phyloP scores from a whole-genome alignment of 306 rosid species.

The Rosa persica region DNA sequence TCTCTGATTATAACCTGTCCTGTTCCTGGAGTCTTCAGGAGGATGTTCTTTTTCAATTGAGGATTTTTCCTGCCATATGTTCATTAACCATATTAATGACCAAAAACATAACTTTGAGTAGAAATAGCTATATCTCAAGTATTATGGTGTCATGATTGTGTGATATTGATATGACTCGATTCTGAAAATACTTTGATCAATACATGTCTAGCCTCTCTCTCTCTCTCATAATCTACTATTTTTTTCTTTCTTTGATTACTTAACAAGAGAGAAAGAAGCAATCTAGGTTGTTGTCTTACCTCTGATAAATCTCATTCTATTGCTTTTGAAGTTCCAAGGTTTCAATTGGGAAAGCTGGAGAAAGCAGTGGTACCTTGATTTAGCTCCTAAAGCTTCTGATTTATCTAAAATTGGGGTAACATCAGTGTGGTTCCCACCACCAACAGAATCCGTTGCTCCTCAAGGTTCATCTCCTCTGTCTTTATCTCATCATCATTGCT shows the following conservation, averaged over 20 bases:
- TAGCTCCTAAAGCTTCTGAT: slow-evolving; percentile 63
- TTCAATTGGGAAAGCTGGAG: slow-evolving; percentile 93
- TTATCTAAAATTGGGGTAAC: slow-evolving; percentile 70
- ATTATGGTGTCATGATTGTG: not conserved
- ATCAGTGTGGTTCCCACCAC: slow-evolving; percentile 78
- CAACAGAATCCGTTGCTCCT: slow-evolving; percentile 71
- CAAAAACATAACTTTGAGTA: not conserved
- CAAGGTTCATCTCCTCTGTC: slow-evolving; percentile 43
- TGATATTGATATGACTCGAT: not conserved
- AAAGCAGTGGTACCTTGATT: slow-evolving; percentile 67
- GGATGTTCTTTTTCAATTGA: not conserved
- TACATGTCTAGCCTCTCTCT: not conserved
- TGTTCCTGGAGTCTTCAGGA: not conserved
- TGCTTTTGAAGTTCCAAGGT: slow-evolving; percentile 60
- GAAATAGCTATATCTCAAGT: not conserved
- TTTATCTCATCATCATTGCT: not conserved
- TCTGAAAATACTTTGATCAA: not conserved
- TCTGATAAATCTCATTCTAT: slow-evolving; percentile 27
- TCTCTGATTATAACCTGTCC: not conserved
- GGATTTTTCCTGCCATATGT: slow-evolving; percentile 4
- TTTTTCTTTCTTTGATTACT: not conserved
- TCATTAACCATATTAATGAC: not conserved
- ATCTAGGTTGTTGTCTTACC: not conserved
- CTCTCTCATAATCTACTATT: not conserved
- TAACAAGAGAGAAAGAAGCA: not conserved